Percentiles rank a stretch among this genome's conserved stretches.
Conservation (phyloP, 2,329 filamentous ascomycete species). For the Colletotrichum zoysiae region DNA sequence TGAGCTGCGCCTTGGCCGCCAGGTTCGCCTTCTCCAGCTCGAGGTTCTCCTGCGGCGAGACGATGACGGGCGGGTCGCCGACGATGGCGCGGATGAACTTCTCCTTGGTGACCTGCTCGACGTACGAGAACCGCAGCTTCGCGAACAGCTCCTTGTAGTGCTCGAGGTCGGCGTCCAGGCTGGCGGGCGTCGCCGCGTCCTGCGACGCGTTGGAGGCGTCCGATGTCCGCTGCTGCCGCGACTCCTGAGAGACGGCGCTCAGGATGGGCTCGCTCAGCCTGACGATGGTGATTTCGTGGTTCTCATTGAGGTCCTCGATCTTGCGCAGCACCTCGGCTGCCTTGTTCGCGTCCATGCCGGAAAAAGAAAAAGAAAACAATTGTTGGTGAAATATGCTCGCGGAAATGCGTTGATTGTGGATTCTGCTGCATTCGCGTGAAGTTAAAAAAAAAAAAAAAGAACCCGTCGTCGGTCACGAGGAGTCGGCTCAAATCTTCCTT, state of each 20-base stretch:
- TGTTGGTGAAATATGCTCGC: background rate
- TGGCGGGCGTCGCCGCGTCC: slow-evolving; percentile 78
- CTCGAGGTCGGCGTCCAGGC: slow-evolving; percentile 83
- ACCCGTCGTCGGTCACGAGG: background rate
- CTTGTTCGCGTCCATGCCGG: slow-evolving; percentile 50
- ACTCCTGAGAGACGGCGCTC: slow-evolving; percentile 58
- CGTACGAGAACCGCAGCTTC: slow-evolving; percentile 96
- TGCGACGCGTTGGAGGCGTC: slow-evolving; percentile 77
- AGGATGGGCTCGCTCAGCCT: slow-evolving; percentile 82
- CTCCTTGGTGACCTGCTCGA: slow-evolving; percentile 98
- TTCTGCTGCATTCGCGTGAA: background rate
- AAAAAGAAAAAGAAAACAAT: background rate
- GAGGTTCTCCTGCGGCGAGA: slow-evolving; percentile 84
- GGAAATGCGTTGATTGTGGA: background rate
- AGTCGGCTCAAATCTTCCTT: background rate
- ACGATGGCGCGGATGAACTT: slow-evolving; percentile 96
- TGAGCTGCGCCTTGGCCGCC: slow-evolving; percentile 79
- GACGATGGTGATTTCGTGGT: slow-evolving; percentile 78
- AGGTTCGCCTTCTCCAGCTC: slow-evolving; percentile 78
- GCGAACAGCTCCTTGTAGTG: slow-evolving; percentile 97
- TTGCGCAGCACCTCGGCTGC: slow-evolving; percentile 59
- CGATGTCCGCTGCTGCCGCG: slow-evolving; percentile 71
- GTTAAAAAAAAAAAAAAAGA: too few species aligned
- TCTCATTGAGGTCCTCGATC: slow-evolving; percentile 66
- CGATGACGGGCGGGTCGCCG: slow-evolving; percentile 88